Evolutionary conservation across 208 protist genomes (phyloP), one percentile per base, ranked within the genome.

Genomic region (Acanthamoeba castellanii): DNA sequence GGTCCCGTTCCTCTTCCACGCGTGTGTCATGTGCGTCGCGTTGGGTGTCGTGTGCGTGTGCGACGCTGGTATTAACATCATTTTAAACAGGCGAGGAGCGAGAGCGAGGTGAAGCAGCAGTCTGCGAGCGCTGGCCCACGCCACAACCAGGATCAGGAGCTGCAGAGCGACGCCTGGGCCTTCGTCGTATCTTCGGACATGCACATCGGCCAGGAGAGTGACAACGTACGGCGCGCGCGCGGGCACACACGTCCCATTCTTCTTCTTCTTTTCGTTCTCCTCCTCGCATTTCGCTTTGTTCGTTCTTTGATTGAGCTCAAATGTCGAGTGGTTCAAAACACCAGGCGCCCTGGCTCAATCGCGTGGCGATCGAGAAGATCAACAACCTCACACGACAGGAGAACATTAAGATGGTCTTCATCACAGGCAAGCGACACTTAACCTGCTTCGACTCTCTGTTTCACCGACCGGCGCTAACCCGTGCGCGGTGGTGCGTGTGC

Each of bases 361-460:
- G 37, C 2, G 72, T 81, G 72, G 32, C 72, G 20, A 47, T 81
- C 18, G 72, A 81, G 11, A 81, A 81, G 72, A 81, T 81, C 72
- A 81, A 81, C 72, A 81, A 45, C 32, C 72, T 81, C 37, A 45
- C 32, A 20, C 72, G 32, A 14, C 34, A 45, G 18, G 72, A 81
- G 32, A 81, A 81, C 37, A 30, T 81, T 34, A 81, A 81, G 72
- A 81, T 81, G 72, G 72, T 81, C 30, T 81, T 81, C 32, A 81
- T 81, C 72, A 81, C 72, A 27, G 72, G 72, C 13, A 2, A 74
- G 11, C 1, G 22, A 42, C 37, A 3, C 18, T 22, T 68, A 25
- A 11, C 25, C 27, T 22, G 11, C 59, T 8, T 66, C 22, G 22
- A 25, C 20, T n/a, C 18, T 68, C 25, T 18, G 11, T 59, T 22